phyloP scores from a whole-genome alignment of 1,284 basidiomycete species.

The Entoloma clypeatum region DNA sequence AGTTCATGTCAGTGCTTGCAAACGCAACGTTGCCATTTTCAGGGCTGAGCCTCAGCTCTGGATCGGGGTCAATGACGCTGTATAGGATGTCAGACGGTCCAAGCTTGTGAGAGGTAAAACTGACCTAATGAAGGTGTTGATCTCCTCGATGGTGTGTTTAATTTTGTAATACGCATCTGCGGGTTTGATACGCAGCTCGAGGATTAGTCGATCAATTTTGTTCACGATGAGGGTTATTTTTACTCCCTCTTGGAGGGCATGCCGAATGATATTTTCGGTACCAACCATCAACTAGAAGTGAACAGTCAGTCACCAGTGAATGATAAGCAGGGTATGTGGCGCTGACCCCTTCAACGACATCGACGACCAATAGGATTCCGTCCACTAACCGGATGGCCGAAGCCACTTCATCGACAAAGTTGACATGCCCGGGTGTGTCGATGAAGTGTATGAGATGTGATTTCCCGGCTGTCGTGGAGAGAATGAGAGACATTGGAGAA shows the following conservation, averaged over 20 bases:
- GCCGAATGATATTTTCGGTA: slow-evolving; percentile 81
- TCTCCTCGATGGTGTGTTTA: slow-evolving; percentile 97
- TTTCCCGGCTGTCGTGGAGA: slow-evolving; percentile 87
- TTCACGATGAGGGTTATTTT: slow-evolving; percentile 95
- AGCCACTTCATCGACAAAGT: slow-evolving; percentile 97
- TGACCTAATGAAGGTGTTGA: slow-evolving; percentile 92
- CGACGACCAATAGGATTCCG: slow-evolving; percentile 91
- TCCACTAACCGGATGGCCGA: slow-evolving; percentile 86
- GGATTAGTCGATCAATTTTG: slow-evolving; percentile 96
- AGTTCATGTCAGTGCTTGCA: slow-evolving; percentile 94
- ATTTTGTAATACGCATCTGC: slow-evolving; percentile 98
- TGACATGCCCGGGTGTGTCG: slow-evolving; percentile 98
- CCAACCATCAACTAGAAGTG: slow-evolving; percentile 77
- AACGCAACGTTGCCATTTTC: slow-evolving; percentile 98
- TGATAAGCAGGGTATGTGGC: neutral
- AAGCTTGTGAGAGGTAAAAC: neutral
- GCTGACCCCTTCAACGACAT: slow-evolving; percentile 91
- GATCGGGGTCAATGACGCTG: slow-evolving; percentile 86
- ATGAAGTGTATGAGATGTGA: slow-evolving; percentile 92
- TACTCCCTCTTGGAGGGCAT: slow-evolving; percentile 84
- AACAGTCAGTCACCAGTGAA: slow-evolving; percentile 10
- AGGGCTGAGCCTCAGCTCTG: slow-evolving; percentile 83
- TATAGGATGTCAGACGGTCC: neutral
- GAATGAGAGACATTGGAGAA: slow-evolving; percentile 91
- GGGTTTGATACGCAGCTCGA: slow-evolving; percentile 95